Percentiles rank a stretch among this genome's conserved stretches.
Evolutionary conservation across 768 basidiomycete species (phyloP).

Genomic region (Amanita pallidorosea): DNA sequence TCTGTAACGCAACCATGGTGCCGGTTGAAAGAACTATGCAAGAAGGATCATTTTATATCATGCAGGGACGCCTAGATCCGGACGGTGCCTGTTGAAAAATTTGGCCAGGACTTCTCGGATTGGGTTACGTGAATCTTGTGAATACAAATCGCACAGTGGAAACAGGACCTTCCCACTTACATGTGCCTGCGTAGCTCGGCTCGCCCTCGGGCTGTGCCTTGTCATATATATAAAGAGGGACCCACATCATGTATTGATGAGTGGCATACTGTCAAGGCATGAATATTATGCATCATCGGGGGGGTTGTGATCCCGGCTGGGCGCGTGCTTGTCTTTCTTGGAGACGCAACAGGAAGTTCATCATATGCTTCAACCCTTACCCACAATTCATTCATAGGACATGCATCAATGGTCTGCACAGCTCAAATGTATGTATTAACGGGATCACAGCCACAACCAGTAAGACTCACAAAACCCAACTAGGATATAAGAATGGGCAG

Average conservation of each 20-base stretch:
- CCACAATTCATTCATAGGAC: neutral
- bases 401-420: too few relatives aligned
- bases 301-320: neutral
- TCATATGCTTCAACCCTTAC: neutral
- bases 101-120: neutral
- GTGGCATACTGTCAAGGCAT: too few relatives aligned
- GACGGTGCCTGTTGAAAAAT: constrained; percentile 7
- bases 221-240: neutral
- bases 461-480: too few relatives aligned
- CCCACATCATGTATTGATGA: neutral
- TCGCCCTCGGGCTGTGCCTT: neutral
- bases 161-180: neutral
- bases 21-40: constrained; percentile 7
- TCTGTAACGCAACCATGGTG: constrained; percentile 22
- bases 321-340: neutral
- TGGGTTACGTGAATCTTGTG: neutral
- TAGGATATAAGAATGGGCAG: neutral
- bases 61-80: constrained; percentile 12
- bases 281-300: neutral
- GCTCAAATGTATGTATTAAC: too few relatives aligned
- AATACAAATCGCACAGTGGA: neutral
- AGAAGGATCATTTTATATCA: constrained; percentile 15
- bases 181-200: neutral
- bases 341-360: neutral
- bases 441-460: too few relatives aligned